Percentiles rank a stretch among this genome's conserved stretches.
These are phyloP conservation scores for Leptographium radiaticola DNA, from an alignment of 2,329 filamentous ascomycete species.

Conservation along the genomic window DNA sequence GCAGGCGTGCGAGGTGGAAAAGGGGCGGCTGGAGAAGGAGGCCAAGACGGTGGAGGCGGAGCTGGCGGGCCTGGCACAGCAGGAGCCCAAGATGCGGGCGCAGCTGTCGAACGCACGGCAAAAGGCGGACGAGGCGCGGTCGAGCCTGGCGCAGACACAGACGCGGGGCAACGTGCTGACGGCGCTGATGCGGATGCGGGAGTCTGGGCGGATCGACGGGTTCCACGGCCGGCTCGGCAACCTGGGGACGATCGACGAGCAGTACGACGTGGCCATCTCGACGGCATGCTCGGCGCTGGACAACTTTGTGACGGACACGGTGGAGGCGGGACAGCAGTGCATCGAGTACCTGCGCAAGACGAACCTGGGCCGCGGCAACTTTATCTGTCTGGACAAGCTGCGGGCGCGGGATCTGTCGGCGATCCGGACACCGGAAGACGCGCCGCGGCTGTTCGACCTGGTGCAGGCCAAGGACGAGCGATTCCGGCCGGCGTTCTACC, in stretches of 20 bases:
- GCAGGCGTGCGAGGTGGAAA: conserved; percentile 61
- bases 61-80: conserved; percentile 55
- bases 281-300: conserved; percentile 86
- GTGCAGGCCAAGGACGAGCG: conserved; percentile 78
- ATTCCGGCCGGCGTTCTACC: conserved; percentile 87
- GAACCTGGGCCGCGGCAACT: conserved; percentile 90
- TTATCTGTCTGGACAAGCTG: conserved; percentile 87
- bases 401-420: conserved; percentile 62
- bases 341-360: conserved; percentile 97
- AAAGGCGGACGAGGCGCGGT: conserved; percentile 90
- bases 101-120: conserved; percentile 83
- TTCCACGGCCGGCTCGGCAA: conserved; percentile 95
- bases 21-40: conserved; percentile 60
- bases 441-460: conserved; percentile 84
- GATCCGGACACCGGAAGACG: conserved; percentile 82
- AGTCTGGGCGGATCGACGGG: conserved; percentile 91
- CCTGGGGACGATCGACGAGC: conserved; percentile 81
- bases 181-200: conserved; percentile 85
- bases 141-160: conserved; percentile 78
- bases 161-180: conserved; percentile 86
- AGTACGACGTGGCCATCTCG: conserved; percentile 96
- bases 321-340: conserved; percentile 93
- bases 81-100: conserved; percentile 70
- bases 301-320: conserved; percentile 93
- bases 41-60: conserved; percentile 58